Conservation (phyloP, 495 filamentous ascomycete genomes). For the Hyaloscypha variabilis region DNA sequence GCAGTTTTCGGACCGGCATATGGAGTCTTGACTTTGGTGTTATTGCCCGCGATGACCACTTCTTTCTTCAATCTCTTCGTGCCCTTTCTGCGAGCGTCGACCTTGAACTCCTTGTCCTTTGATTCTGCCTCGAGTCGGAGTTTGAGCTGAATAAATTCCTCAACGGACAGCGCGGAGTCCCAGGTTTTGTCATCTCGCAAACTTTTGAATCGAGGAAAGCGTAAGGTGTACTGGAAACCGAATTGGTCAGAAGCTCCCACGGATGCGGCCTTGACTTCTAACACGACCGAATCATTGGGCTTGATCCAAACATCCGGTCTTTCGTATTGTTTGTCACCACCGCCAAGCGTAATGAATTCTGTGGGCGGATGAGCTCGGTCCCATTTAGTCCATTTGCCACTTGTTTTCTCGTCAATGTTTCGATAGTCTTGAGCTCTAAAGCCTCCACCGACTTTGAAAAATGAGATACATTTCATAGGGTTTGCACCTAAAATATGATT, state of each 20-base stretch:
- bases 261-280: constrained; percentile 90
- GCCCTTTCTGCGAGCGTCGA: constrained; percentile 71
- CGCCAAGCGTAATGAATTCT: constrained; percentile 79
- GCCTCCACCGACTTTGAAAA: constrained; percentile 95
- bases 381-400: constrained; percentile 91
- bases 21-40: constrained; percentile 44
- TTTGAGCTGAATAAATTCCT: constrained; percentile 76
- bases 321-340: constrained; percentile 73
- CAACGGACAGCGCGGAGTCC: constrained; percentile 74
- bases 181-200: constrained; percentile 82
- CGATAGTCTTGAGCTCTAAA: constrained; percentile 86
- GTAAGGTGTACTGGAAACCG: constrained; percentile 74
- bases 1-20: constrained; percentile 60
- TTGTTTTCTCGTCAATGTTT: constrained; percentile 77
- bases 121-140: constrained; percentile 68
- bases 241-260: constrained; percentile 76
- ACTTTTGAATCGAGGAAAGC: constrained; percentile 90
- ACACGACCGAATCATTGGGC: constrained; percentile 82
- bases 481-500: constrained; percentile 38
- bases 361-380: constrained; percentile 77
- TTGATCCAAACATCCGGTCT: constrained; percentile 92
- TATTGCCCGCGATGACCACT: constrained; percentile 72
- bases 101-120: constrained; percentile 76
- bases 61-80: constrained; percentile 68
- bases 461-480: constrained; percentile 80